Percentiles rank a stretch among this genome's conserved stretches.
These are phyloP conservation scores for Penicillium longicatenatum DNA, from an alignment of 495 filamentous ascomycete genomes.

Conservation along the genomic window DNA sequence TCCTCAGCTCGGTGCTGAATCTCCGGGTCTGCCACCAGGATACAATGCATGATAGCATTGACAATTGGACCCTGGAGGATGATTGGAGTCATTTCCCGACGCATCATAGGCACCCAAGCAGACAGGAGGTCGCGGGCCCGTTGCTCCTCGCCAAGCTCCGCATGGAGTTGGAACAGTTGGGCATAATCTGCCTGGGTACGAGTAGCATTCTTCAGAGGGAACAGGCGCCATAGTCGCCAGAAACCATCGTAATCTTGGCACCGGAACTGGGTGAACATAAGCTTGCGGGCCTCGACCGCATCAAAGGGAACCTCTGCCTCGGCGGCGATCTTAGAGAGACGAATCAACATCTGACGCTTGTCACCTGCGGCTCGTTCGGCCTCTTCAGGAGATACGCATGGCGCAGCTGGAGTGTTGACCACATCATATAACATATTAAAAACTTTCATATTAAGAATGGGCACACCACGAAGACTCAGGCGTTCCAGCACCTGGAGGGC, in stretches of 20 bases:
- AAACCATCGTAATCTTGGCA: constrained; percentile 55
- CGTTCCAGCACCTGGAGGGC: constrained; percentile 49
- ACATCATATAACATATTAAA: constrained; percentile 46
- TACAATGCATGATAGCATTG: constrained; percentile 48
- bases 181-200: constrained; percentile 60
- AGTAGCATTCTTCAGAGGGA: constrained; percentile 48
- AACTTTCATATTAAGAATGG: constrained; percentile 46
- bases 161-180: constrained; percentile 54
- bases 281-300: constrained; percentile 45
- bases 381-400: not conserved
- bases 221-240: constrained; percentile 62
- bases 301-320: constrained; percentile 47
- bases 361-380: not conserved
- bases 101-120: constrained; percentile 58
- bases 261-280: constrained; percentile 45
- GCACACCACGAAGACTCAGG: constrained; percentile 44
- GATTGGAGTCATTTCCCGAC: constrained; percentile 56
- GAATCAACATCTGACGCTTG: constrained; percentile 17
- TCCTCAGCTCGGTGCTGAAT: constrained; percentile 34
- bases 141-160: constrained; percentile 44
- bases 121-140: constrained; percentile 52
- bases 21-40: constrained; percentile 52
- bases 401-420: constrained; percentile 22
- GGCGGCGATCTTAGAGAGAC: constrained; percentile 34
- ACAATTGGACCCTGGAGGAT: constrained; percentile 41